Base-by-base conservation (phyloP, 192 early-diverging fungal species). In the Backusella psychrophila region DNA sequence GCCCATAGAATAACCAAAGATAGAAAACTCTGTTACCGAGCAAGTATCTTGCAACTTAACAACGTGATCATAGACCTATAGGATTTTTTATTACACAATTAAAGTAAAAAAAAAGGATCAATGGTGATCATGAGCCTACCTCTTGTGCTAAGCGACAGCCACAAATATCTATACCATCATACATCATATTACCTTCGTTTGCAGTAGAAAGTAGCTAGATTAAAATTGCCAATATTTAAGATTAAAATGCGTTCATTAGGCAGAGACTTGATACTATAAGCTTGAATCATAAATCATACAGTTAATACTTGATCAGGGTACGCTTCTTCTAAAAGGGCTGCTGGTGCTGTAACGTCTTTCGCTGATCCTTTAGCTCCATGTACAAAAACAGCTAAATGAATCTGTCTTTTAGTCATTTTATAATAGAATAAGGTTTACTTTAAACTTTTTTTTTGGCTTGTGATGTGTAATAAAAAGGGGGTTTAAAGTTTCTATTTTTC, bases 351-450 rank as follows among this genome's bases (percentile, higher is more conserved):
- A 63, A 63, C 56, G 3, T 63, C 21, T 63, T 29, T 63, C 9
- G 23, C 56, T 29, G 11, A 63, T 63, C 56, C 56, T 29, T 63
- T 29, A 29, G 56, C 56, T 26, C 56, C 56, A 63, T 63, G 56
- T 63, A 63, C 56, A 63, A 63, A 63, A 63, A 63, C 56, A 63
- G 23, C 56, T 63, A 63, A 63, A 63, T 63, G 56, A 63, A 29
- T 14, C 56, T 63, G 23, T 14, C 56, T 29, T 63, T 63, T 63
- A 26, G 23, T 29, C 56, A 63, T 63, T 63, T 63, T 63, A 63
- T 63, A 63, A 63, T 63, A 29, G 21, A 63, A 63, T 63, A 63
- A 63, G 56, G 56, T 63, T 63, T 7, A 21, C 52, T 56, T 23
- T 63, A 29, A 29, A 63, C 56, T 29, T 29, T 63, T 63, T 59